These are phyloP conservation scores for Pseudogymnoascus destructans DNA, from an alignment of 2,329 filamentous ascomycete genomes.

Conservation along the genomic window DNA sequence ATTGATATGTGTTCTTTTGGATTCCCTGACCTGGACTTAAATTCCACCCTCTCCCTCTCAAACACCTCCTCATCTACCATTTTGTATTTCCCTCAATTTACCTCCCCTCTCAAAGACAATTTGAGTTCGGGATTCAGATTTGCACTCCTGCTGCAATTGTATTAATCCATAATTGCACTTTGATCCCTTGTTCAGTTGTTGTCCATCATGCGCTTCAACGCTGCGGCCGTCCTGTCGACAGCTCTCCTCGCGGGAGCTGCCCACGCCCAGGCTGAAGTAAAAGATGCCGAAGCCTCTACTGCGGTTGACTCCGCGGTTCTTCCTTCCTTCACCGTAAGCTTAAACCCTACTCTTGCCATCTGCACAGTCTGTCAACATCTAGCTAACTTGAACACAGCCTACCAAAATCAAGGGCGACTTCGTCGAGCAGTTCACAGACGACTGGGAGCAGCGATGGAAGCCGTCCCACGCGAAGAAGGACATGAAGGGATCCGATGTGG, in stretches of 20 bases:
- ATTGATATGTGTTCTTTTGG: constrained; percentile 8
- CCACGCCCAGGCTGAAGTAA: constrained; percentile 45
- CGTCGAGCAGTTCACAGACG: constrained; percentile 95
- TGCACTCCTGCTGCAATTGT: constrained; percentile 6
- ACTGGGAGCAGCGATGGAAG: constrained; percentile 91
- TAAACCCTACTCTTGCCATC: neutral
- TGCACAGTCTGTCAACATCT: neutral
- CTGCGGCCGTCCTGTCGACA: constrained; percentile 63
- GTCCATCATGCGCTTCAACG: constrained; percentile 68
- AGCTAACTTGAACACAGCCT: constrained; percentile 42
- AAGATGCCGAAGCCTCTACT: constrained; percentile 32
- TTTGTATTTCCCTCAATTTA: constrained; percentile 18
- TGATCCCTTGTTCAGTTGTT: constrained; percentile 15
- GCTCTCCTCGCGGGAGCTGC: constrained; percentile 58
- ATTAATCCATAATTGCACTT: constrained; percentile 4
- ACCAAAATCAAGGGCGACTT: constrained; percentile 83
- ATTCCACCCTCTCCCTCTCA: constrained; percentile 4
- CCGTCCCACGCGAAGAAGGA: constrained; percentile 95
- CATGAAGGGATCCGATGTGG: constrained; percentile 52
- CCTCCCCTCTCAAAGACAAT: neutral
- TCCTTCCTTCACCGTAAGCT: constrained; percentile 18
- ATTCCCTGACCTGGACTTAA: constrained; percentile 3
- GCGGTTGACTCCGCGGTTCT: constrained; percentile 22
- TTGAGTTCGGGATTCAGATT: constrained; percentile 6
- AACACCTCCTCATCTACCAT: constrained; percentile 12